phyloP scores from a whole-genome alignment of 768 basidiomycete genomes.

The Calocera cornea region DNA sequence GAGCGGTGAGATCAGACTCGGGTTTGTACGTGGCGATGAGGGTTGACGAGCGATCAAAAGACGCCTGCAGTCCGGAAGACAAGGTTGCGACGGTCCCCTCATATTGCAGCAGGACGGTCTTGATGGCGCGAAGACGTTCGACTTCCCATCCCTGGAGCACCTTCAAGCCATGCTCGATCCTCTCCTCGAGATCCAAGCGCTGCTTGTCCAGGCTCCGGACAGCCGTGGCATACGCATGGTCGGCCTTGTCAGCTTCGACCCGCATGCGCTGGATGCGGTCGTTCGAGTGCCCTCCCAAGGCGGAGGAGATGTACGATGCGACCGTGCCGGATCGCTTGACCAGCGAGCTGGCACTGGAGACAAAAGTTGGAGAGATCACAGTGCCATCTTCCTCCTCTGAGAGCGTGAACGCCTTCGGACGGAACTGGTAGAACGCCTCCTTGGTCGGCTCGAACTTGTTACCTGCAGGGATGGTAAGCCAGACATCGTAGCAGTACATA shows the following conservation, averaged over 20 bases:
- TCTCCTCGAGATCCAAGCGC: constrained; percentile 72
- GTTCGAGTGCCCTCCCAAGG: constrained; percentile 35
- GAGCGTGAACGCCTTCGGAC: constrained; percentile 61
- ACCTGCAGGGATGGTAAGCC: constrained; percentile 32
- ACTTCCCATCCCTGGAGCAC: constrained; percentile 71
- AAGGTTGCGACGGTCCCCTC: constrained; percentile 66
- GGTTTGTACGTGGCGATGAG: constrained; percentile 77
- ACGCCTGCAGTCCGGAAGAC: constrained; percentile 49
- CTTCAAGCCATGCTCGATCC: constrained; percentile 71
- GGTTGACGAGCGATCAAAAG: constrained; percentile 55
- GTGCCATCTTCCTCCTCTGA: constrained; percentile 24
- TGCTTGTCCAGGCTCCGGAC: constrained; percentile 76
- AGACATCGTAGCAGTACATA: not conserved
- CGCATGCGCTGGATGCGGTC: constrained; percentile 37
- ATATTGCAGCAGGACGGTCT: constrained; percentile 78
- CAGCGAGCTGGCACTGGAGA: constrained; percentile 39
- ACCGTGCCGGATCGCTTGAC: constrained; percentile 57
- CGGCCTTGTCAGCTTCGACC: constrained; percentile 67
- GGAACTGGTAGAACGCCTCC: constrained; percentile 74
- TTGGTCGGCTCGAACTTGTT: constrained; percentile 67
- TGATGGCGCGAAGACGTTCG: constrained; percentile 70
- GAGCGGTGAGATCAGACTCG: constrained; percentile 68
- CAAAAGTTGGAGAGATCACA: not conserved
- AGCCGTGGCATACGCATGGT: constrained; percentile 61
- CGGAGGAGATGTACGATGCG: constrained; percentile 60